These are phyloP conservation scores for Sambucus nigra DNA, from an alignment of 129 eudicot genomes.

Conservation along the genomic window DNA sequence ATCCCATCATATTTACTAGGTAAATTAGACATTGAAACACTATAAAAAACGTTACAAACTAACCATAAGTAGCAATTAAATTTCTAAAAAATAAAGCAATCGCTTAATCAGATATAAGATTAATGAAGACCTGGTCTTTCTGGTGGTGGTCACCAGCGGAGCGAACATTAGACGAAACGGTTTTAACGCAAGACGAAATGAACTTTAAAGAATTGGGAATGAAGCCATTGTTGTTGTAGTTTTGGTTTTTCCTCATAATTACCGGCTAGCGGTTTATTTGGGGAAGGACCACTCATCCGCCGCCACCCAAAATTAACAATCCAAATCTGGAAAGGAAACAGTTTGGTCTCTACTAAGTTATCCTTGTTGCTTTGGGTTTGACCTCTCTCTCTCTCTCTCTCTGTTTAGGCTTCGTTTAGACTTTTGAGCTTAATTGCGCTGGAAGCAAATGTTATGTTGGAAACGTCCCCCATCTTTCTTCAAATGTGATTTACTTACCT, in stretches of 20 bases:
- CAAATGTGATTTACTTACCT: no score
- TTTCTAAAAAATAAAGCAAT: background rate
- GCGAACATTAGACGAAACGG: slow-evolving; percentile 60
- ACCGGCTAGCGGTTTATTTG: slow-evolving; percentile 12
- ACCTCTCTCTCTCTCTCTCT: no score
- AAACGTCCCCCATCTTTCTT: no score
- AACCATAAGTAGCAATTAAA: background rate
- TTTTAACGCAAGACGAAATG: slow-evolving; percentile 55
- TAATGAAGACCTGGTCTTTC: slow-evolving; percentile 52
- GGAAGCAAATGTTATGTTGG: no score
- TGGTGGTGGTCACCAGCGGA: slow-evolving; percentile 49
- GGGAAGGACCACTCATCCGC: slow-evolving; percentile 2
- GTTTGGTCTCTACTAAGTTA: no score
- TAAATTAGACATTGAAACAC: background rate
- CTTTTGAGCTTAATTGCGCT: no score
- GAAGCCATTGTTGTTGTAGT: slow-evolving; percentile 36
- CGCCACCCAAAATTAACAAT: no score
- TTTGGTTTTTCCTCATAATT: slow-evolving; percentile 51
- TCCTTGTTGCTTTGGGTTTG: no score
- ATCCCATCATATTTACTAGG: no score
- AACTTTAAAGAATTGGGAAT: slow-evolving; percentile 50
- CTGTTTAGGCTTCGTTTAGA: no score
- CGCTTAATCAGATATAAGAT: background rate
- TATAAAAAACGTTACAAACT: background rate
- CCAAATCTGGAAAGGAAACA: no score